These are phyloP conservation scores for Cryptosporidium andersoni DNA, from an alignment of 169 alveolate species.

Conservation along the genomic window DNA sequence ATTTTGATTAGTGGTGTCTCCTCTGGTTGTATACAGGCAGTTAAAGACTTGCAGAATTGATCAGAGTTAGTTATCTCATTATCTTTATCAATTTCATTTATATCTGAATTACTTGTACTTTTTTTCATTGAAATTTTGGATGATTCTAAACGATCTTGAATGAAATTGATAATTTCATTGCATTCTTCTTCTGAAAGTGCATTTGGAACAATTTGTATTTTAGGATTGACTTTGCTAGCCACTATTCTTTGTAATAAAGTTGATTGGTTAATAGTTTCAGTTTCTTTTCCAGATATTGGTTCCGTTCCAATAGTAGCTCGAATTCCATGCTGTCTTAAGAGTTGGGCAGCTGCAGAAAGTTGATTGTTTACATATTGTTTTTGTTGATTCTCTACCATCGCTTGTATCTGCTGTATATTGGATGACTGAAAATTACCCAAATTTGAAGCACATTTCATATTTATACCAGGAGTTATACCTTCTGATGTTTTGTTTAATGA, in stretches of 20 bases:
- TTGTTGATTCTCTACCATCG: constrained; percentile 57
- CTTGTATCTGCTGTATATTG: constrained; percentile 18
- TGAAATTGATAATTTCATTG: constrained; percentile 11
- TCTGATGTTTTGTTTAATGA: constrained; percentile 5
- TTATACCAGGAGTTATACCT: constrained; percentile 8
- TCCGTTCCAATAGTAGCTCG: constrained; percentile 63
- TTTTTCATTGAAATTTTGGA: constrained; percentile 39
- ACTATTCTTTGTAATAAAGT: constrained; percentile 48
- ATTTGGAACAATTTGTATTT: constrained; percentile 49
- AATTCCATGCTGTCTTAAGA: constrained; percentile 67
- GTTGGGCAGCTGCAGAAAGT: constrained; percentile 55
- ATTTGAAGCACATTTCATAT: neutral
- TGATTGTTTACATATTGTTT: constrained; percentile 30
- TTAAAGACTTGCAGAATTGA: constrained; percentile 31
- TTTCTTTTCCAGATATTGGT: constrained; percentile 1
- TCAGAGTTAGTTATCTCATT: neutral
- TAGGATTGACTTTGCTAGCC: constrained; percentile 61
- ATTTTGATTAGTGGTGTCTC: constrained; percentile 48
- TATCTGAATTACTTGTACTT: constrained; percentile 1
- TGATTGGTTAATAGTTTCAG: constrained; percentile 8
- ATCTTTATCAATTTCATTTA: neutral
- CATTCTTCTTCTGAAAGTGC: constrained; percentile 44
- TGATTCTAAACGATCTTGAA: constrained; percentile 33
- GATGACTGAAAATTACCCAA: neutral
- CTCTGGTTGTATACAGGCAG: constrained; percentile 63